A percentile compares a stretch with the other conserved stretches of the same genome.
Conservation (phyloP, 768 basidiomycete species). For the Psilocybe tampanensis region DNA sequence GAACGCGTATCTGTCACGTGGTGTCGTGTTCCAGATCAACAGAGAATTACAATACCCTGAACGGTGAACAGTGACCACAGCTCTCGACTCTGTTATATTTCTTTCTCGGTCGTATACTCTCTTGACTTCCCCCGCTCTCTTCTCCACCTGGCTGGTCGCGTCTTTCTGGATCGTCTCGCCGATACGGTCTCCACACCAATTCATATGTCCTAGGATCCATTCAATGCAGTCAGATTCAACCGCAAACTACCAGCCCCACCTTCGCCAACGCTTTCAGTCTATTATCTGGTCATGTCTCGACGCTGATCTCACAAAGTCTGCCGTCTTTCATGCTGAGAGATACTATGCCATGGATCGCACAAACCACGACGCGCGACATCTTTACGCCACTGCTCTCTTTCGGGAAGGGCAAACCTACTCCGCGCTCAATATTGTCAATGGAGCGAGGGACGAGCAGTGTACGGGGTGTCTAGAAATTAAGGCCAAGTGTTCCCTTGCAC, state of each 20-base stretch:
- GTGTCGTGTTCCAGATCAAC: conserved; percentile 27
- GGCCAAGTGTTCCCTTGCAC: conserved; percentile 68
- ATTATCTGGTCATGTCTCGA: conserved; percentile 87
- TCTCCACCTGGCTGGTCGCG: conserved; percentile 14
- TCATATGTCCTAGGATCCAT: conserved; percentile 32
- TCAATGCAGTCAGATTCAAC: conserved; percentile 60
- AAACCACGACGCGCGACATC: conserved; percentile 82
- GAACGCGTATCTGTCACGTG: conserved; percentile 29
- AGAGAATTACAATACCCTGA: conserved; percentile 18
- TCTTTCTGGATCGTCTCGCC: background rate
- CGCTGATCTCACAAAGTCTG: conserved; percentile 74
- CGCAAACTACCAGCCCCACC: conserved; percentile 52
- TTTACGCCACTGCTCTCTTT: conserved; percentile 80
- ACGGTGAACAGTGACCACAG: conserved; percentile 3
- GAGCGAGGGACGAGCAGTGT: conserved; percentile 61
- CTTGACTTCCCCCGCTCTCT: conserved; percentile 2
- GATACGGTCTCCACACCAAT: conserved; percentile 8
- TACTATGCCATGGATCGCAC: conserved; percentile 71
- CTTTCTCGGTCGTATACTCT: conserved; percentile 1
- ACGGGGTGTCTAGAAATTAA: conserved; percentile 80
- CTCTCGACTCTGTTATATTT: conserved; percentile 13
- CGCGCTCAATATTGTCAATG: conserved; percentile 70
- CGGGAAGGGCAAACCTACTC: conserved; percentile 73
- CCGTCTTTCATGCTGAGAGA: conserved; percentile 88
- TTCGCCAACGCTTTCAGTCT: conserved; percentile 68